These are phyloP conservation scores for Exophiala calicioides DNA, from an alignment of 2,329 filamentous ascomycete genomes.

Conservation along the genomic window DNA sequence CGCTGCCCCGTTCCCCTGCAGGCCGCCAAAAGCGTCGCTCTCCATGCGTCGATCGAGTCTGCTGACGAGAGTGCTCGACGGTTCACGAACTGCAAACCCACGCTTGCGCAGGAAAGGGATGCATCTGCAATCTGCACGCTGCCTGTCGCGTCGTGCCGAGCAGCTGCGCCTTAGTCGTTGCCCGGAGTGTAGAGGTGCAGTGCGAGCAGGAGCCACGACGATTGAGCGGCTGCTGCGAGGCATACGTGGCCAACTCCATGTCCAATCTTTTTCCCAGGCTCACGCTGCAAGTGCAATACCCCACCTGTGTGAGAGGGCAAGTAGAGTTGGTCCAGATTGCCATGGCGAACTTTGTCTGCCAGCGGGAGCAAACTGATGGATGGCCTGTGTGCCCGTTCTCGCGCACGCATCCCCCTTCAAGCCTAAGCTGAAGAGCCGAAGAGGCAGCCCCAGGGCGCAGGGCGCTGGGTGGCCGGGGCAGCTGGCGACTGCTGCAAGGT, in stretches of 20 bases:
- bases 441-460: too few species aligned
- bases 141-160: conserved; percentile 25
- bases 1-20: conserved; percentile 15
- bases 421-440: too few species aligned
- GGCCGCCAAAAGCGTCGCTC: conserved; percentile 11
- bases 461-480: too few species aligned
- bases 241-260: conserved; percentile 21
- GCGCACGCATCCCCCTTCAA: conserved; percentile 3
- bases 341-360: too few species aligned
- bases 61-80: conserved; percentile 15
- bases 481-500: too few species aligned
- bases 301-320: conserved; percentile 10
- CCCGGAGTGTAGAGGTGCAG: not conserved
- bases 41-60: conserved; percentile 9
- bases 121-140: conserved; percentile 21
- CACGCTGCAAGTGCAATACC: conserved; percentile 19
- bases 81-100: conserved; percentile 7
- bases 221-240: conserved; percentile 1
- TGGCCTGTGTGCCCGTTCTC: not conserved
- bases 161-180: conserved; percentile 17
- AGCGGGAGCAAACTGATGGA: too few species aligned
- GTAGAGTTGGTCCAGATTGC: conserved; percentile 20
- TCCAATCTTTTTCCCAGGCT: conserved; percentile 20
- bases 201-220: not conserved
- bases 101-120: conserved; percentile 5